Evolutionary conservation across 2,329 filamentous ascomycete species (phyloP).

Genomic region (Talaromyces atroroseus): DNA sequence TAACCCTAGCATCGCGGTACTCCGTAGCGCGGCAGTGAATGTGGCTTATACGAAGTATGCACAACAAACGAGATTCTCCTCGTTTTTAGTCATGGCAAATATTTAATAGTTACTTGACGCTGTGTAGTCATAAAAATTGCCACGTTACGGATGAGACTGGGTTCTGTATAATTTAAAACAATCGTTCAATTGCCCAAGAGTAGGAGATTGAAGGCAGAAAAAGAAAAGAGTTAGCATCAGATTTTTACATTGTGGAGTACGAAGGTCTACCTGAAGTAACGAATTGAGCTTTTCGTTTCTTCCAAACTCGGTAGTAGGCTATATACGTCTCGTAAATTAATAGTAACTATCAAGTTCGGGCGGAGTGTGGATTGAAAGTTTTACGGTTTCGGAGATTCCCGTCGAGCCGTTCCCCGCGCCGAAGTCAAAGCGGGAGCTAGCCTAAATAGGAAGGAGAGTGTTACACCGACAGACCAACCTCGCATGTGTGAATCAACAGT

Average conservation of each 20-base stretch:
- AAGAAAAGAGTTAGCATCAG: background rate
- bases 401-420: background rate
- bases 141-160: too few relatives aligned
- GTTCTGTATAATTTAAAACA: too few relatives aligned
- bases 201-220: background rate
- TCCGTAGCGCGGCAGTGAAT: background rate
- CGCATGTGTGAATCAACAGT: background rate
- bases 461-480: background rate
- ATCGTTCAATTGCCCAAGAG: background rate
- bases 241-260: background rate
- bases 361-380: background rate
- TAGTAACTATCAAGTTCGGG: background rate
- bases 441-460: background rate
- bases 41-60: background rate
- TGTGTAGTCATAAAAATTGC: background rate
- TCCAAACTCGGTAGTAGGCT: too few relatives aligned
- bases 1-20: too few relatives aligned
- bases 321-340: background rate
- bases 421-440: background rate
- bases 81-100: background rate
- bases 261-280: background rate
- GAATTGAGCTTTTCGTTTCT: too few relatives aligned
- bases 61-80: background rate
- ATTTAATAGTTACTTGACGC: background rate
- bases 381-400: constrained; percentile 3